Evolutionary conservation across 2,329 filamentous ascomycete genomes (phyloP).

Genomic region (Hymenoscyphus scutula): DNA sequence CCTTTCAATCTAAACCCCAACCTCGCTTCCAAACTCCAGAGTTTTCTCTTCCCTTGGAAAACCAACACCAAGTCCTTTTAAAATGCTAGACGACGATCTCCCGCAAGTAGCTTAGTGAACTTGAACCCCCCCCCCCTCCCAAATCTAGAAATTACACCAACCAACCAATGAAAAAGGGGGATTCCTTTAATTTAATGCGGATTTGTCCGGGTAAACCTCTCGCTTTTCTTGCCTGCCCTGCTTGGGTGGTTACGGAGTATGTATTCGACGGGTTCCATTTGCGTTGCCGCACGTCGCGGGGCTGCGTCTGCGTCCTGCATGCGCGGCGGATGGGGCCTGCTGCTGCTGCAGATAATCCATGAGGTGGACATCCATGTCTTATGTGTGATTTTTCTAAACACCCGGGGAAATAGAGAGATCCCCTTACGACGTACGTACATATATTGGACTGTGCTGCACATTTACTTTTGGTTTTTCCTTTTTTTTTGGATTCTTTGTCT

Average conservation of each 20-base stretch:
- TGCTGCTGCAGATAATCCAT: neutral
- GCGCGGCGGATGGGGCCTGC: neutral
- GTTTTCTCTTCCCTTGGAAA: neutral
- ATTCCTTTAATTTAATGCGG: constrained; percentile 11
- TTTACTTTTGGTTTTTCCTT: neutral
- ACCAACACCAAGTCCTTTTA: too few species aligned
- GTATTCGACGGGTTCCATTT: too few species aligned
- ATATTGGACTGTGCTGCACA: neutral
- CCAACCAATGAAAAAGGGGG: neutral
- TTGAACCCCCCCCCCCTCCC: too few species aligned
- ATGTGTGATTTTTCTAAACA: neutral
- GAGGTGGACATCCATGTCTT: neutral
- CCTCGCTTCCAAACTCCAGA: neutral
- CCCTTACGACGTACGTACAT: too few species aligned
- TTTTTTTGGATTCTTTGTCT: neutral
- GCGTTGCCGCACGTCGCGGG: neutral
- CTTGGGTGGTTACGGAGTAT: neutral
- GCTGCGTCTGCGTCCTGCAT: too few species aligned
- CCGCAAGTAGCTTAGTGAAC: neutral
- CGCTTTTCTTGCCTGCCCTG: too few species aligned
- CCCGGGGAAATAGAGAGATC: neutral
- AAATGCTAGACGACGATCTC: constrained; percentile 6
- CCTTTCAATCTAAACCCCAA: neutral
- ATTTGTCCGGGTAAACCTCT: constrained; percentile 4
- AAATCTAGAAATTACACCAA: neutral